Evolutionary conservation across 306 rosid species (phyloP), one percentile per base, ranked within the genome.

Genomic region (Corylus heterophylla): DNA sequence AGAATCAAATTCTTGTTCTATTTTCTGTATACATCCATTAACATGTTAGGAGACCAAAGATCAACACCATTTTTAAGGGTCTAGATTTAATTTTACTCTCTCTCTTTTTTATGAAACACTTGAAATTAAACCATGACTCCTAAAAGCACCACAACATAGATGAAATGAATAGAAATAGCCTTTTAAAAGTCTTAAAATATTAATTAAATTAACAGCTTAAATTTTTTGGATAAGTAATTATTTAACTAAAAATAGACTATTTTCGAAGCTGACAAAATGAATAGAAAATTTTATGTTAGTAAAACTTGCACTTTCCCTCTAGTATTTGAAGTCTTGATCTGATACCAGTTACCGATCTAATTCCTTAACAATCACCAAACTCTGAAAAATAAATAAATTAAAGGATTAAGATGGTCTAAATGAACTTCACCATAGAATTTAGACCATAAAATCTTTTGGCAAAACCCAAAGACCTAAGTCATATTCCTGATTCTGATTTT

Each of bases 1-100:
- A 79, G 77, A 31, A 73, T 37, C 76, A 27, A 44, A 11, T 49
- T 75, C 56, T 11, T 27, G 39, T 14, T 73, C 16, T 42, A 18
- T 42, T 42, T 67, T 67, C 51, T 12, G 27, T 42, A 35, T 10
- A 29, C 48, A 64, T 64, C 25, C 70, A 64, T 64, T 37, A 37
- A 16, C 44, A 55, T 55, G 27, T 17, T n/a, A 55, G 12, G 29
- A 18, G 3, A 55, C 25, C 10, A 8, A 7, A n/a, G 12, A 55
- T 10, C n/a, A 20, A 27, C 66, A 59, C 66, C 66, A 59, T 25
- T 31, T 31, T 31, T 31, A 31, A 31, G 35, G 35, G 35, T 31
- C 2, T 31, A 31, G 35, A 31, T 31, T 31, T 31, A 31, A 31
- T 31, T 31, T 31, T 31, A 31, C 35, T 31, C 2, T 22, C 25